Conservation (phyloP, 129 eudicot species). For the Rutidosis leptorrhynchoides region DNA sequence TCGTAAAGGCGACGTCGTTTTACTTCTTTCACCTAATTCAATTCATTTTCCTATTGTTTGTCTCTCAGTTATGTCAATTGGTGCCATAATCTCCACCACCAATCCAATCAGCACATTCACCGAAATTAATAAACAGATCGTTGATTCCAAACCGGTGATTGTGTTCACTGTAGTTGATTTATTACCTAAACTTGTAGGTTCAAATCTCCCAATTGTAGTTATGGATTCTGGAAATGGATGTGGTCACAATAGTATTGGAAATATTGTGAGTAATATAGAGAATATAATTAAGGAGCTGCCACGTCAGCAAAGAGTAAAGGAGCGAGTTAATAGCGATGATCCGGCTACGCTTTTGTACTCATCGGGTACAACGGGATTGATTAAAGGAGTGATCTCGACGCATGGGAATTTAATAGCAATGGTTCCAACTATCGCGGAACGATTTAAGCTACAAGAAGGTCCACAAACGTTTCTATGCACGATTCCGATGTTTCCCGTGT, state of each 20-base stretch:
- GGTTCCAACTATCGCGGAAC: conserved; percentile 55
- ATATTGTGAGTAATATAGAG: conserved; percentile 34
- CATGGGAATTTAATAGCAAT: conserved; percentile 75
- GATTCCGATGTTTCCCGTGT: conserved; percentile 94
- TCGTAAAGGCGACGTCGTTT: conserved; percentile 75
- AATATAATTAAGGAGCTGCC: conserved; percentile 52
- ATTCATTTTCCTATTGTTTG: conserved; percentile 80
- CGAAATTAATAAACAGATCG: conserved; percentile 74
- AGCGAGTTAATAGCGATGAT: conserved; percentile 62
- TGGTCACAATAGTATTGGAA: neutral
- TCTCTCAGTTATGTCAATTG: conserved; percentile 85
- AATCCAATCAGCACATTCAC: conserved; percentile 70
- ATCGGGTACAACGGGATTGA: conserved; percentile 91
- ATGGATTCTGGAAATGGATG: conserved; percentile 21
- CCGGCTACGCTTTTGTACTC: conserved; percentile 82
- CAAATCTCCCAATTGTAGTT: conserved; percentile 54
- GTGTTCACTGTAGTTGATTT: conserved; percentile 64
- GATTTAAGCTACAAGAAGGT: conserved; percentile 42
- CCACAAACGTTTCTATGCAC: conserved; percentile 64
- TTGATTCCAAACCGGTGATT: conserved; percentile 71
- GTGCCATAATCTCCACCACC: conserved; percentile 87
- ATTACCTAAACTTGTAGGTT: conserved; percentile 48
- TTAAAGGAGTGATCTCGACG: conserved; percentile 92
- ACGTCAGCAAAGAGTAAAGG: conserved; percentile 42
- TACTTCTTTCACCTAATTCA: conserved; percentile 84